A percentile compares a stretch with the other conserved stretches of the same genome.
These are phyloP conservation scores for Rutstroemia sp. DNA, from an alignment of 2,329 filamentous ascomycete genomes.

Conservation along the genomic window DNA sequence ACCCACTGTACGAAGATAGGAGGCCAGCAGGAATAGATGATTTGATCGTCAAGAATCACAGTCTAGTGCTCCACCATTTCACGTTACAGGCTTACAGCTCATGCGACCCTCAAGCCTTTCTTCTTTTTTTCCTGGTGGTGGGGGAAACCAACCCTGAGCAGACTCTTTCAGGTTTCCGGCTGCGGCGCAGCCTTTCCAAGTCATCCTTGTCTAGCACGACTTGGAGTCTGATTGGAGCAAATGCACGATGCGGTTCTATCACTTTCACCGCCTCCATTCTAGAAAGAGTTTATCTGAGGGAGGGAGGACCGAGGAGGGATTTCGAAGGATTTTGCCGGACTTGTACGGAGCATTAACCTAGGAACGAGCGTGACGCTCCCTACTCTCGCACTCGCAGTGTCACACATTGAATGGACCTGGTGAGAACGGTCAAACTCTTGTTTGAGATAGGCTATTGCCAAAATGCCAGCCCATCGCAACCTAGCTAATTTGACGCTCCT, in stretches of 20 bases:
- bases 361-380: background rate
- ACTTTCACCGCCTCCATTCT: conserved; percentile 6
- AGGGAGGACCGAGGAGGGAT: background rate
- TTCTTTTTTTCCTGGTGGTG: conserved; percentile 4
- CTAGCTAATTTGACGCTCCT: background rate
- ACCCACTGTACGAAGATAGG: conserved; percentile 7
- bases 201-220: background rate
- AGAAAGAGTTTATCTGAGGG: conserved; percentile 1
- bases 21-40: conserved; percentile 4
- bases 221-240: background rate
- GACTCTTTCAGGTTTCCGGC: conserved; percentile 3
- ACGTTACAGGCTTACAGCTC: conserved; percentile 11
- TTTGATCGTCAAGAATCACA: conserved; percentile 18
- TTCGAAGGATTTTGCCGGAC: background rate
- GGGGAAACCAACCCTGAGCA: background rate
- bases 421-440: background rate
- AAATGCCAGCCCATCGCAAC: background rate
- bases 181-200: conserved; percentile 10
- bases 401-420: too few relatives aligned
- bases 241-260: background rate
- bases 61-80: conserved; percentile 15
- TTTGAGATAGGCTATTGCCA: background rate
- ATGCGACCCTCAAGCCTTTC: conserved; percentile 17
- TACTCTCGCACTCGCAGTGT: too few relatives aligned
- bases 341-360: background rate